These are phyloP conservation scores for Daldinia concentrica DNA, from an alignment of 495 filamentous ascomycete species.

Conservation along the genomic window DNA sequence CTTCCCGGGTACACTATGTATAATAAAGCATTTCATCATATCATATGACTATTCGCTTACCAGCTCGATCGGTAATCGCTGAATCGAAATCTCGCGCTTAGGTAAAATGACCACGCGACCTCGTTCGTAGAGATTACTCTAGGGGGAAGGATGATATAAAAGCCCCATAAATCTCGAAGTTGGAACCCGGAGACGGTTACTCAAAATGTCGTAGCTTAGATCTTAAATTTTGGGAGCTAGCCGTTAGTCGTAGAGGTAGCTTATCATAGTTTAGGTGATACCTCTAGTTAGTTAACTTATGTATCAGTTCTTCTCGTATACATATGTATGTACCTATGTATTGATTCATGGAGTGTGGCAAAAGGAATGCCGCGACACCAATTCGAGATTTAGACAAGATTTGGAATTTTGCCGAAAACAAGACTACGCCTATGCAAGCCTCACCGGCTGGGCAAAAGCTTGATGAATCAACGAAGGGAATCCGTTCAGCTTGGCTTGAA, in stretches of 20 bases:
- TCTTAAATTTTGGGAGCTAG: conserved; percentile 8
- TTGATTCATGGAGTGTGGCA: background rate
- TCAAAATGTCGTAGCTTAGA: conserved; percentile 25
- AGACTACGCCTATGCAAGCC: conserved; percentile 19
- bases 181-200: conserved; percentile 31
- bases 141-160: conserved; percentile 11
- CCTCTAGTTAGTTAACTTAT: too few relatives aligned
- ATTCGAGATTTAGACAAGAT: conserved; percentile 1
- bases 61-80: background rate
- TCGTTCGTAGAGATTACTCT: background rate
- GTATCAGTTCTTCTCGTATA: background rate
- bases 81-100: conserved; percentile 31
- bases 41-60: background rate
- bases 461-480: conserved; percentile 6
- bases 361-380: conserved; percentile 21
- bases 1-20: background rate
- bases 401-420: conserved; percentile 35
- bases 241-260: background rate
- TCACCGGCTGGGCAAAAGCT: conserved; percentile 41
- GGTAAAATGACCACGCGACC: conserved; percentile 6
- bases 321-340: background rate
- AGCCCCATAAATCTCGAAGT: conserved; percentile 4
- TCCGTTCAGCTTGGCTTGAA: conserved; percentile 21
- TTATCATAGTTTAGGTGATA: background rate
- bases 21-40: conserved; percentile 12